Conservation (phyloP, 2,329 filamentous ascomycete genomes). For the Cytospora piceicola region DNA sequence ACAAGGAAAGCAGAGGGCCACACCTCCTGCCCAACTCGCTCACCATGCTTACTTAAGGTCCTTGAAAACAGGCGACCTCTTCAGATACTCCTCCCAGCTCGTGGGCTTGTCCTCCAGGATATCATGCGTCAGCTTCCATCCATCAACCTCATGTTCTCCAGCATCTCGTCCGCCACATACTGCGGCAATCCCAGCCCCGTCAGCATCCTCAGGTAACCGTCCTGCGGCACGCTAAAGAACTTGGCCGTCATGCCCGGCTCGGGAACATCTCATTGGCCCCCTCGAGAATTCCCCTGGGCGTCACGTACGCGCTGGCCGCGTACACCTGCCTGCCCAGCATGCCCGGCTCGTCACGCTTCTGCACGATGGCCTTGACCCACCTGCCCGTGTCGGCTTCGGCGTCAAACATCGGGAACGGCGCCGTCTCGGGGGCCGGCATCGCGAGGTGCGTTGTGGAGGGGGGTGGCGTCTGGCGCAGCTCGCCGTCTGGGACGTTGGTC, state of each 20-base stretch:
- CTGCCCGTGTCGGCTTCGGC: constrained; percentile 43
- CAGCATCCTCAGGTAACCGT: constrained; percentile 46
- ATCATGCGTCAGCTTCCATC: constrained; percentile 44
- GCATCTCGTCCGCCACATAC: constrained; percentile 51
- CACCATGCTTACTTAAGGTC: constrained; percentile 40
- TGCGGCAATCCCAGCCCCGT: constrained; percentile 43
- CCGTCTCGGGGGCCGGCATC: constrained; percentile 38
- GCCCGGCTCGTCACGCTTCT: constrained; percentile 38
- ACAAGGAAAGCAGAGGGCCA: background rate
- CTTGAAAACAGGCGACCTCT: constrained; percentile 40
- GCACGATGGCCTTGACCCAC: constrained; percentile 44
- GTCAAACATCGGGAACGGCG: constrained; percentile 44
- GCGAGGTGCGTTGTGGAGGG: constrained; percentile 39
- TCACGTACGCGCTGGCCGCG: constrained; percentile 48
- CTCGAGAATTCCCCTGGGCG: constrained; percentile 44
- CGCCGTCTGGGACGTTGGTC: constrained; percentile 48
- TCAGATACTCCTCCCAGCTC: constrained; percentile 47
- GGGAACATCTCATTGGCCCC: constrained; percentile 44
- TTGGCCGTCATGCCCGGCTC: constrained; percentile 45
- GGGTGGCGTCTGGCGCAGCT: constrained; percentile 37
- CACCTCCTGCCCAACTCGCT: background rate
- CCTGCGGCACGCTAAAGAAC: constrained; percentile 43
- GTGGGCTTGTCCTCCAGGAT: constrained; percentile 46
- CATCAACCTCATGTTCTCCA: constrained; percentile 58
- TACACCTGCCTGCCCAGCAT: constrained; percentile 48